These are phyloP conservation scores for Apiotrichum montevideense DNA, from an alignment of 1,284 basidiomycete species.

Conservation along the genomic window DNA sequence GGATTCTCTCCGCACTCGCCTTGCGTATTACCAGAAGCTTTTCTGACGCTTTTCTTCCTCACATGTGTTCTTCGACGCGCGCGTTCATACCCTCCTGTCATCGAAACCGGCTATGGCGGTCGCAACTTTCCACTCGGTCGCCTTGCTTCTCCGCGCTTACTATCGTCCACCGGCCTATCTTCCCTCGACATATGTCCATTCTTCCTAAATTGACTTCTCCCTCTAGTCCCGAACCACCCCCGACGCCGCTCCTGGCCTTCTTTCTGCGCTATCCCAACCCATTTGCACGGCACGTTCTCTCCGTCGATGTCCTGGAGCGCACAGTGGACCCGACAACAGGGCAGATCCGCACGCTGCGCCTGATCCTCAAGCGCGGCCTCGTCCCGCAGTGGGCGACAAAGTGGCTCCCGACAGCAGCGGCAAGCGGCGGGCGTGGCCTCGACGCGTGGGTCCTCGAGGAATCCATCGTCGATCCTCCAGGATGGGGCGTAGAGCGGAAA, in stretches of 20 bases:
- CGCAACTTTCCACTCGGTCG: no score
- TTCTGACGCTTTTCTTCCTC: no score
- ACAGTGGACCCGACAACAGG: constrained; percentile 60
- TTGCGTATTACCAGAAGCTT: no score
- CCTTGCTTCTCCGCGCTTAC: no score
- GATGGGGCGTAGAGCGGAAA: constrained; percentile 20
- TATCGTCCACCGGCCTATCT: no score
- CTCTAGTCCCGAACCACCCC: constrained; percentile 44
- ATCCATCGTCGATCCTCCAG: constrained; percentile 61
- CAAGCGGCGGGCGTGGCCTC: constrained; percentile 52
- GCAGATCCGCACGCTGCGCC: constrained; percentile 75
- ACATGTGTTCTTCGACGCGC: no score
- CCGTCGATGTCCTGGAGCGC: constrained; percentile 89
- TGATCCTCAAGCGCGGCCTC: constrained; percentile 85
- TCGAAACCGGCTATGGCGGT: no score
- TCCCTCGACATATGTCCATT: no score
- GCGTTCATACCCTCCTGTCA: no score
- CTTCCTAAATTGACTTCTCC: no score
- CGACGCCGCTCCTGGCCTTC: constrained; percentile 85
- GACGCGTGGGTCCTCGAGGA: constrained; percentile 78
- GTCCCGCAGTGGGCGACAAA: constrained; percentile 78
- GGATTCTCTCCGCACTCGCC: no score
- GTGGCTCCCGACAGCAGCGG: constrained; percentile 63
- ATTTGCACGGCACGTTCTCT: constrained; percentile 85
- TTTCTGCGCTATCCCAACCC: constrained; percentile 97